phyloP scores from a whole-genome alignment of 306 rosid genomes.

The Vicia sativa region DNA sequence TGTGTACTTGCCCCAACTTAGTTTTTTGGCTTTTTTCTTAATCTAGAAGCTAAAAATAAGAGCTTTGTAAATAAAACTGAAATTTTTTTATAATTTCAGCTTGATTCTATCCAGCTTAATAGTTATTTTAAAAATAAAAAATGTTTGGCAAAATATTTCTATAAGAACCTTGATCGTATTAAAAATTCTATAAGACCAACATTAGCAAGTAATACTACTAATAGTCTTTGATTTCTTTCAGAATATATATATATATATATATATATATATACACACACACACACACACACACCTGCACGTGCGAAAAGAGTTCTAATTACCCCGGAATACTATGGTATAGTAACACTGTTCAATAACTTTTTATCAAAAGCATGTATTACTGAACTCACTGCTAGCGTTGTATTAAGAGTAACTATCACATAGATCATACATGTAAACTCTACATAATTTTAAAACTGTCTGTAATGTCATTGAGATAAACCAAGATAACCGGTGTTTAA shows the following conservation, averaged over 20 bases:
- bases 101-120: not conserved
- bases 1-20: not conserved
- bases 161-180: not conserved
- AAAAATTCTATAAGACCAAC: not conserved
- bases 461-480: too few species aligned
- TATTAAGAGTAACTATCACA: too few species aligned
- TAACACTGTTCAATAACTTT: not conserved
- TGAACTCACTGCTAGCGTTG: too few species aligned
- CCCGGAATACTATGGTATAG: not conserved
- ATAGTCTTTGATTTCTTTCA: not conserved
- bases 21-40: not conserved
- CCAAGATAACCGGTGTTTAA: too few species aligned
- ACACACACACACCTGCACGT: fast-evolving
- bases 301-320: not conserved
- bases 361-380: too few species aligned
- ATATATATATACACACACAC: too few species aligned
- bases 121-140: not conserved
- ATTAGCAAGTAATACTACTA: not conserved
- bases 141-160: not conserved
- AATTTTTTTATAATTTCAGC: not conserved
- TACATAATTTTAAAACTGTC: too few species aligned
- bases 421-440: too few species aligned
- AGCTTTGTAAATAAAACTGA: not conserved
- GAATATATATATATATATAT: too few species aligned
- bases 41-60: not conserved